A percentile compares a stretch with the other conserved stretches of the same genome.
Conservation (phyloP, 1,284 basidiomycete species). For the Mycocalia duriaeana region DNA sequence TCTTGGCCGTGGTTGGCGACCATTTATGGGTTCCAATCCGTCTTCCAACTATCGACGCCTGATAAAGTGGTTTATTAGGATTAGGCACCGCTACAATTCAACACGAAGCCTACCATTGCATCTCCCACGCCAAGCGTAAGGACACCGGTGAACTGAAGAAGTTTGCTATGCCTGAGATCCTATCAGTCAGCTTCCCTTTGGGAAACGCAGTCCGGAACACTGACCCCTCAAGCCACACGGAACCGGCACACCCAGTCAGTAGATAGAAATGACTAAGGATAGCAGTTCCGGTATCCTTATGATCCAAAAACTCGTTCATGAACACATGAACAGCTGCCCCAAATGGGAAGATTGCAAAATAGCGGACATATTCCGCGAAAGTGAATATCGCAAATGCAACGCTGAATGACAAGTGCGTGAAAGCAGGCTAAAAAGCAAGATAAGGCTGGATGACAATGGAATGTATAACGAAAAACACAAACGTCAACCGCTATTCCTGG, state of each 20-base stretch:
- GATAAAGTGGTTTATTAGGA: constrained; percentile 5
- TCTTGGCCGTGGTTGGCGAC: constrained; percentile 83
- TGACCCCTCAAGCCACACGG: constrained; percentile 92
- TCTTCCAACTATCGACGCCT: constrained; percentile 92
- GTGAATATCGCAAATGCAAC: constrained; percentile 90
- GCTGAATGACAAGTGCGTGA: constrained; percentile 92
- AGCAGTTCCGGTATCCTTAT: constrained; percentile 93
- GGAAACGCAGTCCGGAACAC: constrained; percentile 24
- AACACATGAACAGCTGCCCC: constrained; percentile 93
- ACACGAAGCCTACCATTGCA: constrained; percentile 61
- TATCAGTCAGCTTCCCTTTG: constrained; percentile 1
- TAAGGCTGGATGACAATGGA: constrained; percentile 12
- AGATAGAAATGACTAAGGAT: constrained; percentile 98
- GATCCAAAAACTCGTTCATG: constrained; percentile 95
- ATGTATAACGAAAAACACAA: constrained; percentile 32
- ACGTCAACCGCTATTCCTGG: constrained; percentile 92
- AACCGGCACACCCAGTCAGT: constrained; percentile 89
- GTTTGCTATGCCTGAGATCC: constrained; percentile 51
- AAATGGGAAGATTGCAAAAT: constrained; percentile 97
- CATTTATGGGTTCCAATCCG: constrained; percentile 77
- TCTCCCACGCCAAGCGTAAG: constrained; percentile 91
- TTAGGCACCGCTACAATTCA: too few species aligned
- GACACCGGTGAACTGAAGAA: constrained; percentile 87
- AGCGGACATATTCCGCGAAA: constrained; percentile 95
- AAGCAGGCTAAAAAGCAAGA: constrained; percentile 82